Base-by-base conservation (phyloP, 2,329 filamentous ascomycete genomes). In the Colletotrichum sp. region DNA sequence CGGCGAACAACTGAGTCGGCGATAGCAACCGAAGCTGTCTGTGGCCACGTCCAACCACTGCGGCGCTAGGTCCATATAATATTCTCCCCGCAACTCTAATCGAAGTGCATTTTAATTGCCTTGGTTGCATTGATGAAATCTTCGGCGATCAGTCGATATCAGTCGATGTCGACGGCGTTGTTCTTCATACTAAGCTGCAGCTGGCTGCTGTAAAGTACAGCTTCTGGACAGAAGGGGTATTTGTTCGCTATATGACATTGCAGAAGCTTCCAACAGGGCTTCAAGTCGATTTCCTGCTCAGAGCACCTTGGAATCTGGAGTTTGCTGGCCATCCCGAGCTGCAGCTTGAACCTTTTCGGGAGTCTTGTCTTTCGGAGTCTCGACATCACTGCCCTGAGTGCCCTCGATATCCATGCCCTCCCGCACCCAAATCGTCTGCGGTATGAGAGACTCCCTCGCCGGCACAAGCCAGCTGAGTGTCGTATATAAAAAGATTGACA, bases 381-480 rank as follows among this genome's bases (percentile, higher is more conserved):
- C 73, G 16, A 65, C 28, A 28, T 76, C 74, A 52, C 64, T 69
- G 49, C 70, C 62, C 8, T 26, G 60, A 34, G 44, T 36, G 26
- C 26, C 64, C 30, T 74, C 74, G 15, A 60, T 26, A 8, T 62
- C 64, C n/a, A 72, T 28, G 13, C 49, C 59, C 10, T 74, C 70
- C 21, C 36, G 68, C 10, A 39, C 26, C 74, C 64, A 76, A 26
- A 79, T 66, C 10, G 77, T 76, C 32, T 72, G 55, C 10, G 63
- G 15, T 32, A 79, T 49, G 16, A 77, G 32, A 8, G 78, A 77
- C 32, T 77, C 71, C 26, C 34, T 60, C n/a, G 77, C 75, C 57
- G 78, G 78, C n/a, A 70, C 62, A 8, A 76, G 66, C 75, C 71
- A 76, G 60, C 55, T 77, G 24, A 78, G 57, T 9, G 24, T 36